phyloP scores from a whole-genome alignment of 1,284 basidiomycete species.

The Retiboletus fuscus region DNA sequence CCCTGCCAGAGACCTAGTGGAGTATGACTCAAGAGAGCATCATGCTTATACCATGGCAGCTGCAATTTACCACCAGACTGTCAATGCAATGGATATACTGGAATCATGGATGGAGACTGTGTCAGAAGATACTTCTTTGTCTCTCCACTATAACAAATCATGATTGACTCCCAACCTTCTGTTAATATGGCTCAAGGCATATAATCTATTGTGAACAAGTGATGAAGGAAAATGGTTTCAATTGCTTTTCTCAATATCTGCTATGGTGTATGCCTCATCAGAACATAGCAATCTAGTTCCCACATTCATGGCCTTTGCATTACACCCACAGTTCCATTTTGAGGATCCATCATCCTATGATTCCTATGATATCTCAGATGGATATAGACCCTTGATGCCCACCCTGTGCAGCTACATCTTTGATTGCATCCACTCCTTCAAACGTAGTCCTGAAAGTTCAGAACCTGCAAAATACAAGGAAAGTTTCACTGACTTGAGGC shows the following conservation, averaged over 20 bases:
- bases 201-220: constrained; percentile 43
- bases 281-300: constrained; percentile 36
- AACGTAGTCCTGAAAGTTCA: constrained; percentile 23
- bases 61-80: constrained; percentile 15
- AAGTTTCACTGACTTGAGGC: constrained; percentile 6
- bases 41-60: constrained; percentile 33
- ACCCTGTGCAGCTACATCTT: constrained; percentile 25
- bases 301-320: constrained; percentile 49
- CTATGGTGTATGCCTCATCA: constrained; percentile 46
- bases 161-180: constrained; percentile 39
- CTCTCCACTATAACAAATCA: constrained; percentile 36
- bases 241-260: constrained; percentile 50
- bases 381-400: constrained; percentile 17
- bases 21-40: constrained; percentile 18
- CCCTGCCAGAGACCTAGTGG: constrained; percentile 31
- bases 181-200: constrained; percentile 49
- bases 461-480: constrained; percentile 21
- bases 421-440: constrained; percentile 21
- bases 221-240: constrained; percentile 34
- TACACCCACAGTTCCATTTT: constrained; percentile 24
- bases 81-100: constrained; percentile 11
- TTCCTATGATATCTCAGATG: constrained; percentile 33
- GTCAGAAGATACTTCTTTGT: constrained; percentile 9
- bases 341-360: constrained; percentile 31
- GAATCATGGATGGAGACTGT: constrained; percentile 25